Evolutionary conservation across 176 grass and related monocot genomes (phyloP), one percentile per base, ranked within the genome.

Genomic region (Aegilops tauschii): DNA sequence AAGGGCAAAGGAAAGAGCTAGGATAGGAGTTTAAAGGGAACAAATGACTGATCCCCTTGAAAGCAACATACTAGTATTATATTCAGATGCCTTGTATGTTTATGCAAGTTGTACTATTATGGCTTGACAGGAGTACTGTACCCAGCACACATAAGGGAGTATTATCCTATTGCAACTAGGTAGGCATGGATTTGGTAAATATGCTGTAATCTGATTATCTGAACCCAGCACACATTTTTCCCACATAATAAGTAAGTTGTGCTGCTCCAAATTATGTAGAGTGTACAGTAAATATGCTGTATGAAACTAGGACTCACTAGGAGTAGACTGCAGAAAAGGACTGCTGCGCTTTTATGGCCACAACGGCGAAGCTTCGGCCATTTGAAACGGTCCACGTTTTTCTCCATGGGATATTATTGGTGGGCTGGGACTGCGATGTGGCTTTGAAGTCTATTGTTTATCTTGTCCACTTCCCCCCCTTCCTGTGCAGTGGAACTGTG

Each of bases 301-400:
- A 37, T 76, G 71, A 69, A 35, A 8, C 80, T 59, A 9, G 45
- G 42, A 44, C 42, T 44, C 42, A 12, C 42, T 13, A 50, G 45
- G 16, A 54, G 50, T 54, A 54, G 16, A 17, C 50, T 54, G 50
- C 50, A 54, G 50, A 54, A 54, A 18, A 54, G 50, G n/a, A 61
- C 12, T 12, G 64, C 28, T 9, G 13, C 32, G 28, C 5, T 61
- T 69, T 72, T 37, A 35, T 64, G 29, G 21, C 10, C 5, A 31
- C 52, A 74, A 17, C n/a, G 12, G 20, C 18, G 3, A 31, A 82
- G 42, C 16, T 27, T 39, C 69, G 65, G 16, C 4, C 52, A 9
- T 87, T 49, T 68, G 70, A 87, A 68, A 27, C 6, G 8, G 82
- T 40, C 82, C 40, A 58, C 54, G 18, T 21, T 58, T 58, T 58